phyloP scores from a whole-genome alignment of 306 rosid genomes.

The Vigna hirtella region DNA sequence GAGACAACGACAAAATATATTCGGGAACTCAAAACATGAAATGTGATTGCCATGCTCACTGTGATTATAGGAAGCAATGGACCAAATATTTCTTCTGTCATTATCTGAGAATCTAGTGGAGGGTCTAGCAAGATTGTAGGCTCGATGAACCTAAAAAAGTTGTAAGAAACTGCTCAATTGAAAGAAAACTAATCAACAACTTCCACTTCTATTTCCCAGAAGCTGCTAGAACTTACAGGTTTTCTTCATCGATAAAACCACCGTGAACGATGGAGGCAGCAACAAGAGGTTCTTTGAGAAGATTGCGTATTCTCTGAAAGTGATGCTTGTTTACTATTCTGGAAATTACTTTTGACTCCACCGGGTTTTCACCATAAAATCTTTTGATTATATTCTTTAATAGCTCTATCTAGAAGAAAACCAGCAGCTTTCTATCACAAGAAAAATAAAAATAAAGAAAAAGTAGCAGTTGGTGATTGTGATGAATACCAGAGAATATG shows the following conservation, averaged over 20 bases:
- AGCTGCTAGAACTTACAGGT: slow-evolving; percentile 50
- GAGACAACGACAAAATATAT: slow-evolving; percentile 2
- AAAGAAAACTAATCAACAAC: slow-evolving; percentile 22
- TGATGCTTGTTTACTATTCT: slow-evolving; percentile 68
- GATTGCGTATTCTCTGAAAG: slow-evolving; percentile 66
- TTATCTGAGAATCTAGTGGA: slow-evolving; percentile 72
- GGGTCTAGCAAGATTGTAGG: slow-evolving; percentile 91
- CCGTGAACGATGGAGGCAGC: slow-evolving; percentile 79
- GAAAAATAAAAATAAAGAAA: not conserved
- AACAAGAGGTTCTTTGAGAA: slow-evolving; percentile 74
- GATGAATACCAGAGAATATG: slow-evolving; percentile 62
- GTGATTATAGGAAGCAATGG: slow-evolving; percentile 91
- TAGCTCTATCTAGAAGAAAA: slow-evolving; percentile 60
- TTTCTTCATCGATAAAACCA: slow-evolving; percentile 71
- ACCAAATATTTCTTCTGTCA: slow-evolving; percentile 93
- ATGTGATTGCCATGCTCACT: slow-evolving; percentile 53
- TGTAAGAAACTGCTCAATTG: slow-evolving; percentile 4
- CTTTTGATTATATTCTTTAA: slow-evolving; percentile 59
- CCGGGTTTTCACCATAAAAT: slow-evolving; percentile 69
- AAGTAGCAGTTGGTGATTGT: slow-evolving; percentile 15
- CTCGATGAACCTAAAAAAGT: slow-evolving; percentile 74
- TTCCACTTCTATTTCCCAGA: slow-evolving; percentile 10
- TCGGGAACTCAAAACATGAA: slow-evolving; percentile 5
- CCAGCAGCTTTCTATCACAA: slow-evolving; percentile 22
- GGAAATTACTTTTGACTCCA: slow-evolving; percentile 59